These are phyloP conservation scores for Boletus pseudopeckii DNA, from an alignment of 768 basidiomycete genomes.

Conservation along the genomic window DNA sequence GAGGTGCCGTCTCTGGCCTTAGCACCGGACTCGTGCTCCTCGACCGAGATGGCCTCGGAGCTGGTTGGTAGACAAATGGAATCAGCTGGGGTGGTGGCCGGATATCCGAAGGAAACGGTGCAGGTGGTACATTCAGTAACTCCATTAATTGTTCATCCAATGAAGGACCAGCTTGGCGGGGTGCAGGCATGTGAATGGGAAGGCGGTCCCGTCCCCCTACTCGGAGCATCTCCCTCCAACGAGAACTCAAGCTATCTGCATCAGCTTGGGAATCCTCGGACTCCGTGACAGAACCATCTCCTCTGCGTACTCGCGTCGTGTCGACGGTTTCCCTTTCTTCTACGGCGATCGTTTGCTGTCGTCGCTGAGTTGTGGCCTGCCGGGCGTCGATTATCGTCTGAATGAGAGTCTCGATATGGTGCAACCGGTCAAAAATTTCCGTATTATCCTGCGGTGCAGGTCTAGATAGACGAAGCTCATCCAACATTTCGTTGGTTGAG, in stretches of 20 bases:
- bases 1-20: conserved; percentile 26
- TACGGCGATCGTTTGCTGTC: background rate
- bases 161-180: conserved; percentile 43
- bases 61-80: conserved; percentile 54
- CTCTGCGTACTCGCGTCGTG: background rate
- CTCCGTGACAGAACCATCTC: conserved; percentile 29
- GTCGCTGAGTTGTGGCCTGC: conserved; percentile 2
- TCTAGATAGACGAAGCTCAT: conserved; percentile 54
- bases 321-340: conserved; percentile 20
- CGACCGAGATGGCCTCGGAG: conserved; percentile 36
- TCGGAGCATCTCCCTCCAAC: conserved; percentile 27
- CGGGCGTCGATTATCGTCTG: conserved; percentile 6
- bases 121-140: conserved; percentile 48
- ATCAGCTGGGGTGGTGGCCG: conserved; percentile 51
- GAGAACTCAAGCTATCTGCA: conserved; percentile 23
- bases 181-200: conserved; percentile 45
- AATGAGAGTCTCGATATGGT: conserved; percentile 25
- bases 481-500: conserved; percentile 56
- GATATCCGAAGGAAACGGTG: conserved; percentile 37
- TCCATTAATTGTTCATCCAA: conserved; percentile 61
- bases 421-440: conserved; percentile 34
- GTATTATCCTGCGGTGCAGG: conserved; percentile 39
- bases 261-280: conserved; percentile 28
- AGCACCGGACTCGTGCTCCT: conserved; percentile 40
- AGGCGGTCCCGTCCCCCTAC: conserved; percentile 25